A percentile compares a stretch with the other conserved stretches of the same genome.
Conservation (phyloP, 2,329 filamentous ascomycete species). For the Fusarium foetens region DNA sequence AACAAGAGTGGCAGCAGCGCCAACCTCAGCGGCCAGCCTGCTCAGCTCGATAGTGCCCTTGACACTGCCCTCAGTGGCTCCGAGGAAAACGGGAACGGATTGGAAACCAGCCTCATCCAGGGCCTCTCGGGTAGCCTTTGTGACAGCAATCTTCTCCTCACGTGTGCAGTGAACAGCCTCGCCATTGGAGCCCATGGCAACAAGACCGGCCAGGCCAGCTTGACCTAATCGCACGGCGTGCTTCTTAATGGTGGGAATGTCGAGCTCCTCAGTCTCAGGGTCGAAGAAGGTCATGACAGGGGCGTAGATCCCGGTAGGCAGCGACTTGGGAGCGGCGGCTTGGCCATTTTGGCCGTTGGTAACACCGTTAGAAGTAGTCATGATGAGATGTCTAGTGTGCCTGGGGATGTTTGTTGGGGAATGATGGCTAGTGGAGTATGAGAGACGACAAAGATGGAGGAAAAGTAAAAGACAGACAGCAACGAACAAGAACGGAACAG, state of each 20-base stretch:
- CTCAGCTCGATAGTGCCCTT: slow-evolving; percentile 81
- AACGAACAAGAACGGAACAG: slow-evolving; percentile 12
- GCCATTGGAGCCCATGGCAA: slow-evolving; percentile 90
- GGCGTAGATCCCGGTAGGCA: slow-evolving; percentile 86
- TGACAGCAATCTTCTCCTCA: slow-evolving; percentile 80
- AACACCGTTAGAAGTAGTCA: slow-evolving; percentile 41
- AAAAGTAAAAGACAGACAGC: slow-evolving; percentile 6
- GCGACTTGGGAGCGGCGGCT: slow-evolving; percentile 59
- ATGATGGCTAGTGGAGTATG: neutral
- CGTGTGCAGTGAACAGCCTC: slow-evolving; percentile 87
- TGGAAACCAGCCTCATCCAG: slow-evolving; percentile 82
- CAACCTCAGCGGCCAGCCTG: slow-evolving; percentile 72
- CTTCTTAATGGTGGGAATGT: slow-evolving; percentile 80
- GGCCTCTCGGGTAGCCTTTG: slow-evolving; percentile 80
- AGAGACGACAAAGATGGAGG: slow-evolving; percentile 7
- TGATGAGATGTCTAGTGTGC: slow-evolving; percentile 25
- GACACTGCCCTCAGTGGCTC: slow-evolving; percentile 83
- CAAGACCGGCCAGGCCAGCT: slow-evolving; percentile 82
- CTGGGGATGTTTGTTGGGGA: neutral
- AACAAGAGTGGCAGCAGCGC: slow-evolving; percentile 82
- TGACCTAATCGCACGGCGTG: slow-evolving; percentile 82
- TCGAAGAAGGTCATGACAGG: slow-evolving; percentile 94
- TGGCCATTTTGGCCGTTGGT: slow-evolving; percentile 41
- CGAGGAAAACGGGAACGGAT: slow-evolving; percentile 82
- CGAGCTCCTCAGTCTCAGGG: slow-evolving; percentile 83